Base-by-base conservation (phyloP, 2,329 filamentous ascomycete genomes). In the Diaporthe citrichinensis region DNA sequence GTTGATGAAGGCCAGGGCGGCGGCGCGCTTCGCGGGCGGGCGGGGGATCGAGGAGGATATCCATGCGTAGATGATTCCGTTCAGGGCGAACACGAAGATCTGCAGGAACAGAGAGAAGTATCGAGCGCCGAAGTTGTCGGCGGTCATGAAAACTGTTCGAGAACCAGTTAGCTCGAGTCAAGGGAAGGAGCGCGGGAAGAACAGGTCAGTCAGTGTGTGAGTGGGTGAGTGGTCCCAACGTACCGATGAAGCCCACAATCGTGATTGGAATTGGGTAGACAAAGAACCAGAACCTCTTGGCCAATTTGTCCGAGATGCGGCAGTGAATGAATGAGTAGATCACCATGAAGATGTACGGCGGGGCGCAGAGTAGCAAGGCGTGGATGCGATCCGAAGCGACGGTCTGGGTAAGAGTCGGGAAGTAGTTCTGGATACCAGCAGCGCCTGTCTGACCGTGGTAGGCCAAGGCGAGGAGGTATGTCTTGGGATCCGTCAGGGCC, bases 81-180 rank as follows among this genome's bases (percentile, higher is more conserved):
- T 89, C 81, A 88, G 88, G 23, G 87, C 85, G 78, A 90, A 90
- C 74, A 91, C 85, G 78, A 90, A 89, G 77, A 86, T 86, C 84
- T 90, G 88, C 53, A 90, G 82, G 84, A 90, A 90, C 75, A 90
- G 83, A 34, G 85, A 86, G 81, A 90, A 88, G 82, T 91, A 92
- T 25, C 87, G 85, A 0, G 89, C 85, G 0, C 87, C 89, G 73
- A 91, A 90, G 41, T 79, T 79, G 12, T 84, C 79, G 6, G 86
- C 87, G 8, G 86, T 86, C 87, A 90, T 90, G 82, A 90, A 91
- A 73, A 91, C 75, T 82, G 59, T 90, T 79, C 74, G 87, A 89
- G 10, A 36, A 15, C 9, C 23, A 25, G 31, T 73, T 39, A 76
- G 75, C 41, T 34, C 39, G 44, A 39, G 23, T 51, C 4, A 17